Evolutionary conservation across 371 early-diverging fungal genomes (phyloP).

Genomic region (Rhizopus stolonifer): DNA sequence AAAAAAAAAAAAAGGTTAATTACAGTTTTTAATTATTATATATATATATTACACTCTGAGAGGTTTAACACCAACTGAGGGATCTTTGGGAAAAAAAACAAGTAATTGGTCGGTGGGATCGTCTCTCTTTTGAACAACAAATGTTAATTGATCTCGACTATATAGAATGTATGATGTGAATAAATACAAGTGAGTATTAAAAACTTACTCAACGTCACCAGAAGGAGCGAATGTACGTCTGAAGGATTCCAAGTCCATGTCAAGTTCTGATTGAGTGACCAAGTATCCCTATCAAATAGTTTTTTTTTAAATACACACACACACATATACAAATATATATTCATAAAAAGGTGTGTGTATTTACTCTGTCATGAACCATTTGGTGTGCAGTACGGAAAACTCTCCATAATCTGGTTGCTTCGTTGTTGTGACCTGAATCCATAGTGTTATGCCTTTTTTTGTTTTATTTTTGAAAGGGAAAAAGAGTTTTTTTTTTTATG

Average conservation of each 20-base stretch:
- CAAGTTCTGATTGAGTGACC: constrained; percentile 78
- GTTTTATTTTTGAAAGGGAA: not conserved
- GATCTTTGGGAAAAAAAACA: constrained; percentile 91
- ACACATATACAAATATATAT: no score
- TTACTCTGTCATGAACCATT: constrained; percentile 84
- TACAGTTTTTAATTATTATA: not conserved
- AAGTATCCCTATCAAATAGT: constrained; percentile 70
- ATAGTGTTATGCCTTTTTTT: constrained; percentile 22
- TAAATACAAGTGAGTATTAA: not conserved
- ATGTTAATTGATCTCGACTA: constrained; percentile 81
- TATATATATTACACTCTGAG: constrained; percentile 72
- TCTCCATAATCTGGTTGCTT: constrained; percentile 76
- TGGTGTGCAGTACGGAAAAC: constrained; percentile 88
- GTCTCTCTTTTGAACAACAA: constrained; percentile 83
- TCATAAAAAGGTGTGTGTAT: not conserved
- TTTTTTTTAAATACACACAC: not conserved
- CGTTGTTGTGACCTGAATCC: constrained; percentile 60
- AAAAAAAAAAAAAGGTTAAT: not conserved
- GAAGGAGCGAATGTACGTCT: constrained; percentile 62
- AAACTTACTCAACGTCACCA: constrained; percentile 81
- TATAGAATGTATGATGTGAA: not conserved
- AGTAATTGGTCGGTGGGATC: constrained; percentile 84
- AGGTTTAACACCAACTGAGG: constrained; percentile 90
- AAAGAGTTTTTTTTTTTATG: constrained; percentile 5
- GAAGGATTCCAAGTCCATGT: constrained; percentile 85